Evolutionary conservation across 2,329 filamentous ascomycete species (phyloP).

Genomic region (Xylariaceae sp.): DNA sequence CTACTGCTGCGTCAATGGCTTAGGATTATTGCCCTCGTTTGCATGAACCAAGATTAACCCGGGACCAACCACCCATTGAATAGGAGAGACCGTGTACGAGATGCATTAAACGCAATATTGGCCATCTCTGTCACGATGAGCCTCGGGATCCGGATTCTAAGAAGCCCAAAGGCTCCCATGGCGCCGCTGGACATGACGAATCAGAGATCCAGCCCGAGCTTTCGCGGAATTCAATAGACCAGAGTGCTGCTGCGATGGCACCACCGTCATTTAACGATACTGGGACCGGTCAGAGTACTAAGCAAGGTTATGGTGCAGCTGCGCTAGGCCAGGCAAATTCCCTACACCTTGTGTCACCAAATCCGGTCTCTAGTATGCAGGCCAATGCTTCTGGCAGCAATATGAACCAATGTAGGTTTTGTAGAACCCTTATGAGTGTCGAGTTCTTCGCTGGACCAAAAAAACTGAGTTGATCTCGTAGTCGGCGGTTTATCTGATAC

Average conservation of each 20-base stretch:
- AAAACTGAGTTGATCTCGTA: slow-evolving; percentile 45
- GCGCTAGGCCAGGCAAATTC: slow-evolving; percentile 54
- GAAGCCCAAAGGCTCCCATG: slow-evolving; percentile 71
- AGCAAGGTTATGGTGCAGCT: slow-evolving; percentile 48
- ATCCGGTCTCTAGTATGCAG: slow-evolving; percentile 68
- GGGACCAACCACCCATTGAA: slow-evolving; percentile 38
- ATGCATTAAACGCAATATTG: slow-evolving; percentile 98
- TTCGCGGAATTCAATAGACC: slow-evolving; percentile 59
- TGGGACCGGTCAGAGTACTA: slow-evolving; percentile 43
- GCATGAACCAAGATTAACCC: slow-evolving; percentile 39
- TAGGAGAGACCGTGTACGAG: slow-evolving; percentile 95
- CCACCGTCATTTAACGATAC: slow-evolving; percentile 49
- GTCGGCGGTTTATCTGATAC: slow-evolving; percentile 81
- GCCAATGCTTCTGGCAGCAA: slow-evolving; percentile 63
- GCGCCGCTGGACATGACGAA: slow-evolving; percentile 62
- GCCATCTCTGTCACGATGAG: slow-evolving; percentile 97
- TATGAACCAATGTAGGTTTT: slow-evolving; percentile 73
- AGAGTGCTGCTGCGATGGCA: slow-evolving; percentile 57
- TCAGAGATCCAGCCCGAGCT: slow-evolving; percentile 58
- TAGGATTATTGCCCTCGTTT: slow-evolving; percentile 29
- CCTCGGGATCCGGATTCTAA: slow-evolving; percentile 82
- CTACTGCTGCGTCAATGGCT: slow-evolving; percentile 36
- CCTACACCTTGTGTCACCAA: slow-evolving; percentile 73
- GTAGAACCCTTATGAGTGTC: slow-evolving; percentile 34
- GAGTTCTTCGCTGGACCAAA: slow-evolving; percentile 25